Base-by-base conservation (phyloP, 176 grass and related monocot genomes). In the Elaeis guineensis region DNA sequence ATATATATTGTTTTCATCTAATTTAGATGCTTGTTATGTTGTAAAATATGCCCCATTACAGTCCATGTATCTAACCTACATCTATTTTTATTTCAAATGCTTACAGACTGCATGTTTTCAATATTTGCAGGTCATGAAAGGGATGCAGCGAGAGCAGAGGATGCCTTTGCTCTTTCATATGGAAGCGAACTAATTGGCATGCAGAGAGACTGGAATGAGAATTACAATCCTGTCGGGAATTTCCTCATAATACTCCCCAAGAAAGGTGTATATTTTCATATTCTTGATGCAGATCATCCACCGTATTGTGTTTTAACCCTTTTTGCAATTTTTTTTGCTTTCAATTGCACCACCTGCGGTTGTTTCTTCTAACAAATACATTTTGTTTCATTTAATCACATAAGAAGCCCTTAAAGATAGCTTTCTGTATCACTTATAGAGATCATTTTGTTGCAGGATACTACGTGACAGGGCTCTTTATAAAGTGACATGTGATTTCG, bases 161-260 rank as follows among this genome's bases (percentile, higher is more conserved):
- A 98, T 54, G 78, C 82, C 29, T 61, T 98, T 30, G 73, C 76
- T 17, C 58, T 98, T 65, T 83, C 94, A 64, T 98, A 83, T 89
- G 94, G 94, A 39, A 92, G 79, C 21, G 94, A 98, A 58, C 79
- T 90, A 60, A 86, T 92, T 86, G 94, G 87, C 61, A 93, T 98
- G 94, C 94, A 98, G 68, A 92, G 94, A 81, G 94, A 98, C 67
- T 98, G 94, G 94, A 98, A 98, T 49, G 94, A 98, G 65, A 98
- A 56, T 58, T 93, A 51, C 94, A 98, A 21, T 98, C 94, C 35
- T 98, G 94, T 69, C 81, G 77, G 56, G 94, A 98, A 75, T 98
- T 98, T 50, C 94, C 94, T 76, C 94, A 93, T 63, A 75, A 61
- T 66, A 92, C 77, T 72, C 60, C 84, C 49, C 94, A 98, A 70